Conservation (phyloP, 345 rosid genomes). For the Nasturtium officinale region DNA sequence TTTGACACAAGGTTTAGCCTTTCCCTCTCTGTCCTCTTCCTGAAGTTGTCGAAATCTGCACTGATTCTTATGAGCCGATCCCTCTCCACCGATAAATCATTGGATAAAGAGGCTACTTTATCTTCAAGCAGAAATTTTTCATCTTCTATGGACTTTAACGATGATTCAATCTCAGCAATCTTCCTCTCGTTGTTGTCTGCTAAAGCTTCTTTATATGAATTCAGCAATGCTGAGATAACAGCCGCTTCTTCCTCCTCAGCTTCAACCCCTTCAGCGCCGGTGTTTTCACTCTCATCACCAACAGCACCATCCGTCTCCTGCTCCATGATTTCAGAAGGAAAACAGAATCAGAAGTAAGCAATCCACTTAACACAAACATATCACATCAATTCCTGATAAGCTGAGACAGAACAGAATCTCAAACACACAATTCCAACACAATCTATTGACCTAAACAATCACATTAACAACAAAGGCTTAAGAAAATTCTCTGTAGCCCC, state of each 20-base stretch:
- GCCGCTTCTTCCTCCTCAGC: constrained; percentile 59
- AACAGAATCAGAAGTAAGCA: constrained; percentile 13
- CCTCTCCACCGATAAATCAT: constrained; percentile 67
- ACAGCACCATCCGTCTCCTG: constrained; percentile 73
- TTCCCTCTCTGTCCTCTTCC: constrained; percentile 90
- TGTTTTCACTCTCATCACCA: constrained; percentile 46
- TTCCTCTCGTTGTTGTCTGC: constrained; percentile 60
- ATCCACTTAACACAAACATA: not conserved
- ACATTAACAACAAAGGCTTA: not conserved
- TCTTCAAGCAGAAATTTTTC: constrained; percentile 60
- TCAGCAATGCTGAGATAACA: constrained; percentile 51
- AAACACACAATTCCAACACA: not conserved
- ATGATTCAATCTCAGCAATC: constrained; percentile 69
- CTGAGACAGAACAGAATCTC: constrained; percentile 2
- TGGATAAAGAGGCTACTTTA: constrained; percentile 60
- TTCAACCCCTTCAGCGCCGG: constrained; percentile 46
- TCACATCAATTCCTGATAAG: not conserved
- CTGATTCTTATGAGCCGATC: constrained; percentile 81
- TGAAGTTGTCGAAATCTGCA: constrained; percentile 95
- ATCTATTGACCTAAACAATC: not conserved
- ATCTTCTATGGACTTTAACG: constrained; percentile 67
- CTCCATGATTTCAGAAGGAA: constrained; percentile 37
- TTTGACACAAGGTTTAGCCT: constrained; percentile 76
- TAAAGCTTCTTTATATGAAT: constrained; percentile 70
- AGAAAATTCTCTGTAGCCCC: not conserved